These are phyloP conservation scores for Colletotrichum lentis DNA, from an alignment of 2,329 filamentous ascomycete species.

Conservation along the genomic window DNA sequence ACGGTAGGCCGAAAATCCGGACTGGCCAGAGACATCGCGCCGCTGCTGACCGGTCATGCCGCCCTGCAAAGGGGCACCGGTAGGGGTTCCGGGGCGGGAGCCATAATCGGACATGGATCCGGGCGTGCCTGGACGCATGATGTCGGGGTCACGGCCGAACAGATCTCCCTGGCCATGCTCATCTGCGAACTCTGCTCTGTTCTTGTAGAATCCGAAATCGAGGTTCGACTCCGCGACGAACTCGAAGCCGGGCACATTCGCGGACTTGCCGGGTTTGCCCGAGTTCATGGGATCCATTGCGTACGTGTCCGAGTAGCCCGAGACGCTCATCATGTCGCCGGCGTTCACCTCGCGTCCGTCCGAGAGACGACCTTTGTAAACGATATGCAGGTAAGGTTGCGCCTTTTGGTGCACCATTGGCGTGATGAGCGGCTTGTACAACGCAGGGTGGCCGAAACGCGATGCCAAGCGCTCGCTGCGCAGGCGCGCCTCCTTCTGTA, in stretches of 20 bases:
- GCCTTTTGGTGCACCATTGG: slow-evolving; percentile 95
- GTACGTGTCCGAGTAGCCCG: slow-evolving; percentile 84
- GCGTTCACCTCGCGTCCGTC: slow-evolving; percentile 70
- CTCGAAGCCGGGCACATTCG: slow-evolving; percentile 77
- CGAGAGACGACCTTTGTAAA: slow-evolving; percentile 83
- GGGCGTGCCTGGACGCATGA: slow-evolving; percentile 69
- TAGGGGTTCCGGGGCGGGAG: slow-evolving; percentile 63
- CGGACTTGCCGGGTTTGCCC: slow-evolving; percentile 58
- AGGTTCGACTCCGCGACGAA: slow-evolving; percentile 86
- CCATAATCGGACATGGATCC: slow-evolving; percentile 57
- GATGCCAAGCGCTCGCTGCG: slow-evolving; percentile 75
- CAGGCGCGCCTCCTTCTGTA: slow-evolving; percentile 61
- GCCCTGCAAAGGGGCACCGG: slow-evolving; percentile 47
- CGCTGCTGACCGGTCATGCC: slow-evolving; percentile 40
- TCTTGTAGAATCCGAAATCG: slow-evolving; percentile 92
- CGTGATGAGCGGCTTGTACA: slow-evolving; percentile 88
- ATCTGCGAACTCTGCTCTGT: slow-evolving; percentile 85
- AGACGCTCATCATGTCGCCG: slow-evolving; percentile 64
- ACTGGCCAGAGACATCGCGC: slow-evolving; percentile 31
- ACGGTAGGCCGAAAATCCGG: slow-evolving; percentile 38
- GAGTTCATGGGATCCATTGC: slow-evolving; percentile 79
- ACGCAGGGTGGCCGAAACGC: slow-evolving; percentile 87
- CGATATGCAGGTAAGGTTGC: slow-evolving; percentile 82
- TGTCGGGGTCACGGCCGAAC: slow-evolving; percentile 67
- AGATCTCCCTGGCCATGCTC: slow-evolving; percentile 82